Conservation (phyloP, 2,329 filamentous ascomycete genomes). For the Pestalotiopsis sp. region DNA sequence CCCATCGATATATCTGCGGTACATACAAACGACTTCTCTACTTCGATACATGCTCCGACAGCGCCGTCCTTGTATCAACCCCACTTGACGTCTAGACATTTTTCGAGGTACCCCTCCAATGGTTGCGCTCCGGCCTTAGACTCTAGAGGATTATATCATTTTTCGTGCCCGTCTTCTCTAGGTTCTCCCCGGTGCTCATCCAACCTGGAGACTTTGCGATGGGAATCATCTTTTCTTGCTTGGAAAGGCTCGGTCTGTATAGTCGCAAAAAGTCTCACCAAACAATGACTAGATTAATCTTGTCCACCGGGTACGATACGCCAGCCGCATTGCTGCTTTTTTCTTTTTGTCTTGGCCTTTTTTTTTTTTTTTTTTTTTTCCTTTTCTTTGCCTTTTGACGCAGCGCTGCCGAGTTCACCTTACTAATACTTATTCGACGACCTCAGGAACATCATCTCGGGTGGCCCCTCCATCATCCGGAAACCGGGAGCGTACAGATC, state of each 20-base stretch:
- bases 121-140: background rate
- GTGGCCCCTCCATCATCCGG: slow-evolving; percentile 81
- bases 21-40: background rate
- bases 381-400: background rate
- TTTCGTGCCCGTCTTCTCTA: background rate
- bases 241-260: slow-evolving; percentile 7
- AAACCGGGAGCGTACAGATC: slow-evolving; percentile 79
- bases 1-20: background rate
- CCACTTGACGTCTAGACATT: slow-evolving; percentile 10
- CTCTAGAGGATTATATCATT: slow-evolving; percentile 7
- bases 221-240: slow-evolving; percentile 7
- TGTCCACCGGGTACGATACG: slow-evolving; percentile 79
- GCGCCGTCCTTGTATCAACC: background rate
- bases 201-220: background rate
- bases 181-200: background rate
- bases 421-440: slow-evolving; percentile 25
- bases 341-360: background rate
- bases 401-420: slow-evolving; percentile 14
- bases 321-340: background rate
- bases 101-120: slow-evolving; percentile 8
- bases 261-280: background rate
- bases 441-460: slow-evolving; percentile 78
- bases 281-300: slow-evolving; percentile 74
- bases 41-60: background rate
- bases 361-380: no score